phyloP scores from a whole-genome alignment of 1,139 yeast species.

The Saccharomyces hybrid region DNA sequence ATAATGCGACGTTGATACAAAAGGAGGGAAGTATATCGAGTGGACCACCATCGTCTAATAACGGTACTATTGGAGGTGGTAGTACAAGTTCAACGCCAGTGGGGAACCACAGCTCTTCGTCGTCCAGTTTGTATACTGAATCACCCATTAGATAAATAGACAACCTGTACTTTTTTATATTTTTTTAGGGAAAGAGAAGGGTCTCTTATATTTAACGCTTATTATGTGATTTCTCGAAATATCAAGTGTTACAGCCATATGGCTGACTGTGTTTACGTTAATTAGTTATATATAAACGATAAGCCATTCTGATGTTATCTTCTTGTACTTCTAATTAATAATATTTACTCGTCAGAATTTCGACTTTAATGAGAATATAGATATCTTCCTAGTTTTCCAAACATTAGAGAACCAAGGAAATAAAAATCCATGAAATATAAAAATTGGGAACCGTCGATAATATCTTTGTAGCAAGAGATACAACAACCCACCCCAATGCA shows the following conservation, averaged over 20 bases:
- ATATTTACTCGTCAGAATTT: neutral
- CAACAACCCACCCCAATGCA: slow-evolving; percentile 35
- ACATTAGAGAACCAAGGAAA: slow-evolving; percentile 60
- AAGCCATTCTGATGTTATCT: neutral
- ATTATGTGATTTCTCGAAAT: neutral
- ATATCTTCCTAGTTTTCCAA: slow-evolving; percentile 64
- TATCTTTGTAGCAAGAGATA: slow-evolving; percentile 32
- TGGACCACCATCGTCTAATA: slow-evolving; percentile 27
- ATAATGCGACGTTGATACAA: neutral
- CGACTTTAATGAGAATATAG: slow-evolving; percentile 19
- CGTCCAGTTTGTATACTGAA: neutral
- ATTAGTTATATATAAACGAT: neutral
- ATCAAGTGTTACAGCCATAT: neutral
- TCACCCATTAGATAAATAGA: neutral
- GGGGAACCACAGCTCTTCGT: neutral
- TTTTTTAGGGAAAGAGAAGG: neutral
- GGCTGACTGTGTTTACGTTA: neutral
- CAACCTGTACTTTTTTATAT: neutral
- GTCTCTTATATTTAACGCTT: neutral
- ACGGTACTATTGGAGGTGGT: neutral
- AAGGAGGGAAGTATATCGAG: slow-evolving; percentile 32
- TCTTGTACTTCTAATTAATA: neutral
- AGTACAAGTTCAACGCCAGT: neutral
- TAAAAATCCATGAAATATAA: slow-evolving; percentile 39
- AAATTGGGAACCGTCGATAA: slow-evolving; percentile 22